Conservation (phyloP, 768 basidiomycete genomes). For the Trichaptum fuscoviolaceum region DNA sequence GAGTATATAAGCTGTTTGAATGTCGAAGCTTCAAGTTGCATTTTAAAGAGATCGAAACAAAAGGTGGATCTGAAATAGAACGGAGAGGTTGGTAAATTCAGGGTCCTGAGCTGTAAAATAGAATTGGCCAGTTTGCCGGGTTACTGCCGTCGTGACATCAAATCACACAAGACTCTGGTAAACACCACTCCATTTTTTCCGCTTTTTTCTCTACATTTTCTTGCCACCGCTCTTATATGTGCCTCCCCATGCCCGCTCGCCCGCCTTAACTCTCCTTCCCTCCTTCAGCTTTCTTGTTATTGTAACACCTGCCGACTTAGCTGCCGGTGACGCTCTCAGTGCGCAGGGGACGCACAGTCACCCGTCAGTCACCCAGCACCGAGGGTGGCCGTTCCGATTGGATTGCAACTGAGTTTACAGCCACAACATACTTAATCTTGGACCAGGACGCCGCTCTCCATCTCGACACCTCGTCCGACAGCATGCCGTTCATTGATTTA, state of each 20-base stretch:
- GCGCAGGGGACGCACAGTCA: neutral
- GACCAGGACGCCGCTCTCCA: neutral
- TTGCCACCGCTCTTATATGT: neutral
- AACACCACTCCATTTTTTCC: neutral
- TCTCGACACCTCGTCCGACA: neutral
- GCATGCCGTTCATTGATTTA: constrained; percentile 69
- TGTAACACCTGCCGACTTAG: neutral
- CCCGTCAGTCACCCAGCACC: neutral
- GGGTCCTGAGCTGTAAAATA: neutral
- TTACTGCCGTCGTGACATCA: neutral
- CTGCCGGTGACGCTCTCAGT: neutral
- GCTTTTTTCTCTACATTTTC: neutral
- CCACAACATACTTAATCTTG: constrained; percentile 1
- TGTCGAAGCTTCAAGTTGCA: neutral
- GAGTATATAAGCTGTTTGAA: neutral
- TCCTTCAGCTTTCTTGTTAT: neutral
- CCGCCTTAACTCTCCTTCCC: neutral
- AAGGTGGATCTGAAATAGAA: neutral
- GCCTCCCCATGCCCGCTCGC: neutral
- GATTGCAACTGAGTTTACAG: neutral
- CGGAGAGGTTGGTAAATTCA: neutral
- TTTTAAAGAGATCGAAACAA: neutral
- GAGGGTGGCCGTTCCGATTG: neutral
- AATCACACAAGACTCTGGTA: neutral
- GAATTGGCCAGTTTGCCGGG: neutral